phyloP scores from a whole-genome alignment of 805 yeast species.

The Zygoascus tannicola region DNA sequence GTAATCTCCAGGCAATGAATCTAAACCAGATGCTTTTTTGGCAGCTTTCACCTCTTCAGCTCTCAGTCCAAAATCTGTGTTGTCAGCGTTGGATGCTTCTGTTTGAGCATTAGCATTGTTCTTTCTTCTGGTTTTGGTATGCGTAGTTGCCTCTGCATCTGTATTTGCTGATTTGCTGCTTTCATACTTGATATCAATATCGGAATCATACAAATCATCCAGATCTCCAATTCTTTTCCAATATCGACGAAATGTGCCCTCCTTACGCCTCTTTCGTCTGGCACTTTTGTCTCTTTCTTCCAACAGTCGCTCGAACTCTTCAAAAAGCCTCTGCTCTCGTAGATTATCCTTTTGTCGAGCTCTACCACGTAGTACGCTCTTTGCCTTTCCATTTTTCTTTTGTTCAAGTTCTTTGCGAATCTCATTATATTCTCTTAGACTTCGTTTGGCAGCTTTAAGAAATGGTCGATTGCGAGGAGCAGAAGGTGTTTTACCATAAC shows the following conservation, averaged over 20 bases:
- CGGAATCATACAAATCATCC: conserved; percentile 30
- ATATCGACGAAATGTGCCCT: conserved; percentile 21
- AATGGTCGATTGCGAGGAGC: not conserved
- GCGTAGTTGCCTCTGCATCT: conserved; percentile 9
- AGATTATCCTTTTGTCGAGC: conserved; percentile 4
- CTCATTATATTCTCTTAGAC: conserved; percentile 4
- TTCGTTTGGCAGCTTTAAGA: not conserved
- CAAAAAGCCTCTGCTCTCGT: conserved; percentile 3
- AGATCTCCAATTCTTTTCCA: conserved; percentile 24
- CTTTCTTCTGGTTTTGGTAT: not conserved
- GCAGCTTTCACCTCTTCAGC: not conserved
- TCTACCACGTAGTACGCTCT: conserved; percentile 7
- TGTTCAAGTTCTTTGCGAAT: conserved; percentile 1
- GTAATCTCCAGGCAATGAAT: conserved; percentile 15
- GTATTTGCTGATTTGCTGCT: conserved; percentile 6
- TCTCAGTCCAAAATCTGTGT: not conserved
- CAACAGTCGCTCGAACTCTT: conserved; percentile 20
- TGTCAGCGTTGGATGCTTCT: not conserved
- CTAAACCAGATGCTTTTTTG: conserved; percentile 1
- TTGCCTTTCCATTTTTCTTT: conserved; percentile 2
- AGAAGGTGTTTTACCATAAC: not conserved
- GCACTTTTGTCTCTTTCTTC: conserved; percentile 17
- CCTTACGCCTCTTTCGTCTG: conserved; percentile 14
- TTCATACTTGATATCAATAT: conserved; percentile 21
- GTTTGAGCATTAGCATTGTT: not conserved